These are phyloP conservation scores for Geotrichum histeridarum DNA, from an alignment of 1,139 yeast species.

Conservation along the genomic window DNA sequence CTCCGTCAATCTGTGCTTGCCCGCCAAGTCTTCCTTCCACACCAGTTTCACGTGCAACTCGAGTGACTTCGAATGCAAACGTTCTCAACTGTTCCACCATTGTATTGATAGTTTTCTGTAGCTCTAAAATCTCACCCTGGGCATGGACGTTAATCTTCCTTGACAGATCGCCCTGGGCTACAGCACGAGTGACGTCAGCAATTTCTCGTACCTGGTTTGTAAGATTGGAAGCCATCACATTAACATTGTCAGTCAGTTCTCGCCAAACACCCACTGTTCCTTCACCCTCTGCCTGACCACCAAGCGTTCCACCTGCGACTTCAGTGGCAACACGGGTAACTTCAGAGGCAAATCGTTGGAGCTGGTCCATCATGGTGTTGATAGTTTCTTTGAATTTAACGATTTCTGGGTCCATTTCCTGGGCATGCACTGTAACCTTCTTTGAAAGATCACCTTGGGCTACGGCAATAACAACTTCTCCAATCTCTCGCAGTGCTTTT, in stretches of 20 bases:
- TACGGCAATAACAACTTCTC: slow-evolving; percentile 75
- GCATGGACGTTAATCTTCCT: slow-evolving; percentile 78
- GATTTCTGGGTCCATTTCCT: slow-evolving; percentile 67
- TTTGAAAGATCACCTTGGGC: slow-evolving; percentile 82
- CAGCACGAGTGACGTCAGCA: slow-evolving; percentile 83
- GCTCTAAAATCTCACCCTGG: slow-evolving; percentile 73
- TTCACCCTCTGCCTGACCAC: slow-evolving; percentile 81
- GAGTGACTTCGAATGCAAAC: slow-evolving; percentile 82
- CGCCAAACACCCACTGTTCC: slow-evolving; percentile 87
- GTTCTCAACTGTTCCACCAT: slow-evolving; percentile 88
- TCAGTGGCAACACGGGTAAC: slow-evolving; percentile 84
- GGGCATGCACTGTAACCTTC: slow-evolving; percentile 66
- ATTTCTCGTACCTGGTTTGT: slow-evolving; percentile 82
- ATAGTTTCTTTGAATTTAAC: slow-evolving; percentile 73
- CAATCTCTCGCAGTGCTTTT: slow-evolving; percentile 70
- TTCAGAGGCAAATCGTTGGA: slow-evolving; percentile 75
- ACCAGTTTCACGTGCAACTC: slow-evolving; percentile 86
- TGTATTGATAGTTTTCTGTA: slow-evolving; percentile 73
- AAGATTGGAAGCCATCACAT: slow-evolving; percentile 79
- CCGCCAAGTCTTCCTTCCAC: slow-evolving; percentile 85
- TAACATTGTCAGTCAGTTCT: slow-evolving; percentile 75
- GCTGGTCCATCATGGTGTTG: slow-evolving; percentile 83
- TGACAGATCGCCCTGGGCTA: slow-evolving; percentile 72
- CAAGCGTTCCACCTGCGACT: slow-evolving; percentile 82
- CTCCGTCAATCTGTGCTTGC: slow-evolving; percentile 77